phyloP scores from a whole-genome alignment of 2,329 filamentous ascomycete species.

The Alternaria gaisen region DNA sequence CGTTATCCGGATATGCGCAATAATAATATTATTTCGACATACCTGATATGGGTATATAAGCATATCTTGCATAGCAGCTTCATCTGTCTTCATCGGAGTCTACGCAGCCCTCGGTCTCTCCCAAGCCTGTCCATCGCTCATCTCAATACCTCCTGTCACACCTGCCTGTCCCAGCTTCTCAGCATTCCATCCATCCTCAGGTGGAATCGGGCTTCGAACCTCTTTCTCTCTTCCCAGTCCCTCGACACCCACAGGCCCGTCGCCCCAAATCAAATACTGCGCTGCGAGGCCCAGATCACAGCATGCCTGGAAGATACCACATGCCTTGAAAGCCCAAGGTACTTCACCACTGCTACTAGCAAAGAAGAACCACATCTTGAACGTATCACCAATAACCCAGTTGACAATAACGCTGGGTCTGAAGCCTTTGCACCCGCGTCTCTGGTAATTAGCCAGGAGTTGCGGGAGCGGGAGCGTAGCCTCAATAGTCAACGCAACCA shows the following conservation, averaged over 20 bases:
- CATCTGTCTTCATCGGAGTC: neutral
- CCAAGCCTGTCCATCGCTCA: conserved; percentile 29
- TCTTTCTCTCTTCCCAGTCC: conserved; percentile 29
- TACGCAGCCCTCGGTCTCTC: conserved; percentile 32
- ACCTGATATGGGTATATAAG: conserved; percentile 2
- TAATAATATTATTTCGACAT: conserved; percentile 7
- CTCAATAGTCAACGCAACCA: conserved; percentile 79
- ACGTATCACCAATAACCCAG: conserved; percentile 81
- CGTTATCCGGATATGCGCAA: no score
- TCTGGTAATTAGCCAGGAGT: conserved; percentile 73
- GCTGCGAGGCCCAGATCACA: conserved; percentile 79
- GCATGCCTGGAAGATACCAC: conserved; percentile 79
- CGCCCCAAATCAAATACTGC: conserved; percentile 66
- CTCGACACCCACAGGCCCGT: conserved; percentile 33
- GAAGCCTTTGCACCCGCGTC: conserved; percentile 78
- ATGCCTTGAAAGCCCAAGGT: conserved; percentile 81
- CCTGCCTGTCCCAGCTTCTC: conserved; percentile 22
- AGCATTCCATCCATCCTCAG: conserved; percentile 22
- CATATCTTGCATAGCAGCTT: neutral
- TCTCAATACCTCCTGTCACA: conserved; percentile 27
- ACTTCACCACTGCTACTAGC: conserved; percentile 74
- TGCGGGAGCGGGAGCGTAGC: conserved; percentile 84
- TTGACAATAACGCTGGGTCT: conserved; percentile 77
- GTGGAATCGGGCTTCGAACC: conserved; percentile 34
- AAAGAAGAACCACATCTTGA: conserved; percentile 84